Percentiles rank a stretch among this genome's conserved stretches.
phyloP scores from a whole-genome alignment of 2,329 filamentous ascomycete species.

The Colletotrichum godetiae region DNA sequence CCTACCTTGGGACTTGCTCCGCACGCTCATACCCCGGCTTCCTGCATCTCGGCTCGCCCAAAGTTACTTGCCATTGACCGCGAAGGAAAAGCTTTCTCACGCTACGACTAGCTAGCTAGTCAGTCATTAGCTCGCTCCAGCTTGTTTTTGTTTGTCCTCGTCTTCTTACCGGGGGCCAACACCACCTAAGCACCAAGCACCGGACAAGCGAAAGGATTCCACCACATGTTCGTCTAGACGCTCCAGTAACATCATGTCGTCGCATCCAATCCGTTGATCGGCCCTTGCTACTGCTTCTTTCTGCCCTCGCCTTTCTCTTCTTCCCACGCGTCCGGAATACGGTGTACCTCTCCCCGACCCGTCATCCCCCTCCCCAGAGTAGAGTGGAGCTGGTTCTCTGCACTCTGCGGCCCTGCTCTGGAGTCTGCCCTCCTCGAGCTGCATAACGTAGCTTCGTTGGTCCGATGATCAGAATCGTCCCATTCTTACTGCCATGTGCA shows the following conservation, averaged over 20 bases:
- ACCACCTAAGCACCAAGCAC: slow-evolving; percentile 5
- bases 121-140: not conserved
- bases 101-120: not conserved
- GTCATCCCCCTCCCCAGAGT: not conserved
- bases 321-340: not conserved
- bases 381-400: slow-evolving; percentile 29
- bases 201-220: slow-evolving; percentile 27
- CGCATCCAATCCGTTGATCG: slow-evolving; percentile 16
- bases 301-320: not conserved
- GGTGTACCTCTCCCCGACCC: slow-evolving; percentile 1
- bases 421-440: not conserved
- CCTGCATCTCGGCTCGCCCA: slow-evolving; percentile 1
- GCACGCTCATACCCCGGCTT: not conserved
- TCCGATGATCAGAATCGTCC: slow-evolving; percentile 28
- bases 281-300: slow-evolving; percentile 14
- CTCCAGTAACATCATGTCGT: slow-evolving; percentile 35
- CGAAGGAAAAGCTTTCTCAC: not conserved
- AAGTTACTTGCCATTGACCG: slow-evolving; percentile 3
- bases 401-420: not conserved
- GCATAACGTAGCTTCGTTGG: slow-evolving; percentile 7
- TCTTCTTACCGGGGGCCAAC: slow-evolving; percentile 1
- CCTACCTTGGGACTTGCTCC: not conserved
- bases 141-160: slow-evolving; percentile 6
- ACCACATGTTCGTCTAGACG: slow-evolving; percentile 34
- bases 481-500: slow-evolving; percentile 23